These are phyloP conservation scores for Sabuloglossum arenarium DNA, from an alignment of 495 filamentous ascomycete genomes.

Conservation along the genomic window DNA sequence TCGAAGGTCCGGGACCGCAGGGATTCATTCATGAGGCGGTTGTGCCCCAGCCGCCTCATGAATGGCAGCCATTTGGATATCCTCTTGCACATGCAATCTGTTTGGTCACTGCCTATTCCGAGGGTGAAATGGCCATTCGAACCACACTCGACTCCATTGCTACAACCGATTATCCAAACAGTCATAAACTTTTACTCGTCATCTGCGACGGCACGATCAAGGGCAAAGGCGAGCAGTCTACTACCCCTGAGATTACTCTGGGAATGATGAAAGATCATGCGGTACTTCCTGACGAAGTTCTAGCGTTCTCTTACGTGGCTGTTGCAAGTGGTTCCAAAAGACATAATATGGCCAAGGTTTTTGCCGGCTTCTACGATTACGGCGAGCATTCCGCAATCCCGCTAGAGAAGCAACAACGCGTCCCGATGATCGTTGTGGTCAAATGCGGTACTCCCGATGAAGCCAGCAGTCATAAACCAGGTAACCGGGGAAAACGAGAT, in stretches of 20 bases:
- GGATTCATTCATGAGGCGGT: constrained; percentile 92
- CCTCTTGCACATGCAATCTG: constrained; percentile 86
- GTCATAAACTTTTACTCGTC: constrained; percentile 88
- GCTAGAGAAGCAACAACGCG: constrained; percentile 76
- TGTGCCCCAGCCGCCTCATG: constrained; percentile 90
- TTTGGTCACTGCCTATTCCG: constrained; percentile 92
- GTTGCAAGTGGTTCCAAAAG: constrained; percentile 91
- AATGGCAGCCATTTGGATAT: constrained; percentile 92
- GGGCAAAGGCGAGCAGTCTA: constrained; percentile 68
- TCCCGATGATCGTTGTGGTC: constrained; percentile 97
- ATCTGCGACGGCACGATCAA: constrained; percentile 98
- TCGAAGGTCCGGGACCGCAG: constrained; percentile 59
- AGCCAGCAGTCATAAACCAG: constrained; percentile 57
- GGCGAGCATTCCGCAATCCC: constrained; percentile 62
- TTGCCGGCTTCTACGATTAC: constrained; percentile 95
- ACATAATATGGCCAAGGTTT: constrained; percentile 98
- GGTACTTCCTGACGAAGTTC: constrained; percentile 55
- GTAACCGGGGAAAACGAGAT: constrained; percentile 95
- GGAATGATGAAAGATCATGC: constrained; percentile 90
- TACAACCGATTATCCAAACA: constrained; percentile 96
- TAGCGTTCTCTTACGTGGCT: constrained; percentile 85
- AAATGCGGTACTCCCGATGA: constrained; percentile 93
- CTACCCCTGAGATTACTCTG: constrained; percentile 79
- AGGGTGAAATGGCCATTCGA: constrained; percentile 79
- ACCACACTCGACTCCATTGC: constrained; percentile 93